Evolutionary conservation across 129 eudicot genomes (phyloP), one percentile per base, ranked within the genome.

Genomic region (Helianthus tuberosus): DNA sequence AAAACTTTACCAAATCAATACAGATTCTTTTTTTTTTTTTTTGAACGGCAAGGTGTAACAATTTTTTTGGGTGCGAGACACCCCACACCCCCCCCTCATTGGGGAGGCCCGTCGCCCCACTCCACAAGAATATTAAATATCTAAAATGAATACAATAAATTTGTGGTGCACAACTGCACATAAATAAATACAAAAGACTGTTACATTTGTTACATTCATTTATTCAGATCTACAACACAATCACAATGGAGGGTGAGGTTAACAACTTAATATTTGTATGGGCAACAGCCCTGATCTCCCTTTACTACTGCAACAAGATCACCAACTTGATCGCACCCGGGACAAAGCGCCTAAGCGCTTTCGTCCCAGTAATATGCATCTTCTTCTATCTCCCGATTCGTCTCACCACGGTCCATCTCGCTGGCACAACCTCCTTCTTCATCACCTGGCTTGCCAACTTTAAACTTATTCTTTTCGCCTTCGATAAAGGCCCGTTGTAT

Each of bases 391-490:
- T 80, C 39, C 84, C 80, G 1, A 51, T 69, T 6, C 17, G 11
- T 4, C 80, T 80, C 7, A 74, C 84, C 16, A 14, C 80, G 1
- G 66, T 80, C 36, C 80, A 79, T 53, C 69, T 87, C 67, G 8
- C 70, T 49, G 94, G 88, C 14, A 68, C 75, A 13, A 75, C 77
- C 44, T 57, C 83, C 32, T 88, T 88, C 83, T 80, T 80, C 80
- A 41, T 88, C 12, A 64, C 88, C 6, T 85, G 94, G 90, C 90
- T 88, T 11, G 78, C 86, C 27, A 85, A 29, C 55, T 88, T 88
- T 80, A 88, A 85, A 50, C 67, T 88, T 14, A 32, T 83, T 7
- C 41, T 85, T 3, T 75, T 85, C 13, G 83, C 90, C 50, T 77
- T 76, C 29, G 62, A 63, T 38, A 46, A 75, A 65, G 94, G 94